Conservation (phyloP, 1,284 basidiomycete species). For the Ceratobasidium sp. region DNA sequence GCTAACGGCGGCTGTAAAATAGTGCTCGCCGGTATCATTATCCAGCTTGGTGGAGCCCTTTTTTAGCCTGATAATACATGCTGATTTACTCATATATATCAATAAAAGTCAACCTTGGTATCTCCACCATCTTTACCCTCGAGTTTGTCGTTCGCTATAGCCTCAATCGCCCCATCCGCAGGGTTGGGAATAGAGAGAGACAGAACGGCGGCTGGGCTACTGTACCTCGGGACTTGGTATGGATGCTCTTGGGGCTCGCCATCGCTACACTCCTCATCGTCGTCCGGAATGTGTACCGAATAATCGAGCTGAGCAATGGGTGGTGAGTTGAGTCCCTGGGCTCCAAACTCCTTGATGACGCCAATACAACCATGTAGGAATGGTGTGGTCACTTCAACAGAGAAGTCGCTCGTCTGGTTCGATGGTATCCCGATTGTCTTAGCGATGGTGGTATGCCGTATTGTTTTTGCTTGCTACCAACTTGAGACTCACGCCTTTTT, state of each 20-base stretch:
- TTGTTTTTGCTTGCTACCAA: too few relatives aligned
- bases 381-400: slow-evolving; percentile 40
- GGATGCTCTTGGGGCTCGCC: slow-evolving; percentile 46
- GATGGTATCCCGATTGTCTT: slow-evolving; percentile 35
- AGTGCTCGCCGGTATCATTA: slow-evolving; percentile 53
- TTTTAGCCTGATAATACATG: neutral
- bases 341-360: neutral
- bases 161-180: slow-evolving; percentile 46
- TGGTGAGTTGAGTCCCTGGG: slow-evolving; percentile 48
- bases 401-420: slow-evolving; percentile 45
- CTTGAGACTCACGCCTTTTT: too few relatives aligned
- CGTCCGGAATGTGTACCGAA: slow-evolving; percentile 47
- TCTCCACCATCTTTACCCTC: slow-evolving; percentile 53
- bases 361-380: slow-evolving; percentile 30
- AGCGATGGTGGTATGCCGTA: slow-evolving; percentile 29
- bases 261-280: slow-evolving; percentile 47
- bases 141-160: slow-evolving; percentile 53
- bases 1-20: slow-evolving; percentile 49
- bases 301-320: slow-evolving; percentile 53
- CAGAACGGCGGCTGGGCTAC: slow-evolving; percentile 14
- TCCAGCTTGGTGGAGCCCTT: slow-evolving; percentile 52
- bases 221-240: slow-evolving; percentile 17
- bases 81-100: neutral
- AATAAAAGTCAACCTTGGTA: slow-evolving; percentile 52
- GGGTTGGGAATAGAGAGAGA: slow-evolving; percentile 45